Evolutionary conservation across 1,139 yeast genomes (phyloP).

Genomic region (Kurtzmaniella quercitrusa): DNA sequence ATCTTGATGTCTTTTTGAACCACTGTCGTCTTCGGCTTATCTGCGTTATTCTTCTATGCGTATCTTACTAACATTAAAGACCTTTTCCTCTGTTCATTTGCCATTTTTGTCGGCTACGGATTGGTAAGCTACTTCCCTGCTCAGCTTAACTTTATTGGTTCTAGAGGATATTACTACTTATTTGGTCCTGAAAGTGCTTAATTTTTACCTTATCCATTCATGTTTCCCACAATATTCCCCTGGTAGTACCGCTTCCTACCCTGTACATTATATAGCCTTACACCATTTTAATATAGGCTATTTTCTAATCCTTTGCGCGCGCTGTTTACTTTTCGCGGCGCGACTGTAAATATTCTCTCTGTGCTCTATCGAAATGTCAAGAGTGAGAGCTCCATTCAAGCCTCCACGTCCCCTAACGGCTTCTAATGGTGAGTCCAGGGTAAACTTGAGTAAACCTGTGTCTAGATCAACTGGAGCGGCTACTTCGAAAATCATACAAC

Average conservation of each 20-base stretch:
- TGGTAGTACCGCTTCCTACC: too few relatives aligned
- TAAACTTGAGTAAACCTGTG: background rate
- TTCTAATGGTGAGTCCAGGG: background rate
- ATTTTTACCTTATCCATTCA: too few relatives aligned
- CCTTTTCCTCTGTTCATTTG: slow-evolving; percentile 26
- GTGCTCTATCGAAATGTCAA: slow-evolving; percentile 13
- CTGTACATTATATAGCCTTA: background rate
- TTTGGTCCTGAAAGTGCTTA: slow-evolving; percentile 22
- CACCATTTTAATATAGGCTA: background rate
- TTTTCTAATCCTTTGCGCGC: background rate
- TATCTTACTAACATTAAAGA: slow-evolving; percentile 9
- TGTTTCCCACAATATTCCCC: too few relatives aligned
- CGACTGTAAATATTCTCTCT: slow-evolving; percentile 13
- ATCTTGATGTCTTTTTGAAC: too few relatives aligned
- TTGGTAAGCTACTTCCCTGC: slow-evolving; percentile 33
- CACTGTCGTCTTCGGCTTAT: background rate
- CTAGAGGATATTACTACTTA: slow-evolving; percentile 34
- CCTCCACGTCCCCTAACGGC: slow-evolving; percentile 24
- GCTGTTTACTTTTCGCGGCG: slow-evolving; percentile 1
- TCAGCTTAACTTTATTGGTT: slow-evolving; percentile 25
- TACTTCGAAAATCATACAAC: background rate
- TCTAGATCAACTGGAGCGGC: background rate
- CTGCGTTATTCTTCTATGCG: background rate
- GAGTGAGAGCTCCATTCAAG: slow-evolving; percentile 32
- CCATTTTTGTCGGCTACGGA: slow-evolving; percentile 34